Percentiles rank a stretch among this genome's conserved stretches.
These are phyloP conservation scores for Sugiyamaella mastotermitis DNA, from an alignment of 805 yeast species.

Conservation along the genomic window DNA sequence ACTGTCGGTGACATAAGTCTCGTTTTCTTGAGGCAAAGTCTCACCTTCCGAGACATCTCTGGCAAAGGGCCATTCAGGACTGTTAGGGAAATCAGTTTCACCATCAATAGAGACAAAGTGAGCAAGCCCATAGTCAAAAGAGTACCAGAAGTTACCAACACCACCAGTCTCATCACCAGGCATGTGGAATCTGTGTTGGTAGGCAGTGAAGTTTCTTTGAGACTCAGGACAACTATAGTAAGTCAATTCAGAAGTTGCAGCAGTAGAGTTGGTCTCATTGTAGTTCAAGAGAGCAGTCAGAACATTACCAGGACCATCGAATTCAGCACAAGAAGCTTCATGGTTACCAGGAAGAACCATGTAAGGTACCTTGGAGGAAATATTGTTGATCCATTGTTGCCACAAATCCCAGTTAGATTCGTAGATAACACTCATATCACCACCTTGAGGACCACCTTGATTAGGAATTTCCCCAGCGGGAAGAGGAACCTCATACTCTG, in stretches of 20 bases:
- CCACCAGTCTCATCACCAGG: constrained; percentile 22
- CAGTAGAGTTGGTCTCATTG: constrained; percentile 13
- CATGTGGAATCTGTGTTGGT: constrained; percentile 23
- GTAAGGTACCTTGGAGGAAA: constrained; percentile 12
- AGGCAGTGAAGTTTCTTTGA: constrained; percentile 26
- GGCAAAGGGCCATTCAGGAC: constrained; percentile 14
- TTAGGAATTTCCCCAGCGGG: constrained; percentile 13
- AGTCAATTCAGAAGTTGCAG: constrained; percentile 7
- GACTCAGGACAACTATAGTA: constrained; percentile 16
- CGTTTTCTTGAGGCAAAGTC: constrained; percentile 11
- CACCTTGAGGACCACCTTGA: constrained; percentile 13
- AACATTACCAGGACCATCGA: constrained; percentile 16
- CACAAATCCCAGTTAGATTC: constrained; percentile 17
- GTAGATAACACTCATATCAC: constrained; percentile 13
- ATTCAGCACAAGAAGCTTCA: constrained; percentile 16
- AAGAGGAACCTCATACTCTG: constrained; percentile 12
- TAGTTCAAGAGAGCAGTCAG: constrained; percentile 17
- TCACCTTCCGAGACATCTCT: constrained; percentile 14
- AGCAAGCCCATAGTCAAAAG: constrained; percentile 24
- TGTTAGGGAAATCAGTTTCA: constrained; percentile 21
- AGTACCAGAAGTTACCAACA: constrained; percentile 23
- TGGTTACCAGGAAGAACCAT: constrained; percentile 18
- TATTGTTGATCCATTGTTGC: constrained; percentile 12
- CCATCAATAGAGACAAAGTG: constrained; percentile 21
- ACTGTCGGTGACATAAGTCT: constrained; percentile 14